phyloP scores from a whole-genome alignment of 768 basidiomycete species.

The Coprinopsis sp. region DNA sequence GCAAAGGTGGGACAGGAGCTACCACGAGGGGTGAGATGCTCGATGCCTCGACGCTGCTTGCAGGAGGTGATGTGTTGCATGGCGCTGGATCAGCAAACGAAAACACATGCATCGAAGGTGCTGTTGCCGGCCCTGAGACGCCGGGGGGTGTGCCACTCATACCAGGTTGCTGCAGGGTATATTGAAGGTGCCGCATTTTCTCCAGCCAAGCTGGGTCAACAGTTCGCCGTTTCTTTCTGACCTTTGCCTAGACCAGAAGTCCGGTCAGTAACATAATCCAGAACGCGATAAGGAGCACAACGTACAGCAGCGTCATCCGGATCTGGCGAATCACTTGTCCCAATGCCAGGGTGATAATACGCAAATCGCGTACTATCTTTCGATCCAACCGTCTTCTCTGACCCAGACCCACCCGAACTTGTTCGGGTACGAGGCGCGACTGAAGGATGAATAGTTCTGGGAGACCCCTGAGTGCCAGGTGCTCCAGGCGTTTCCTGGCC shows the following conservation, averaged over 20 bases:
- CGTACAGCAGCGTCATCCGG: neutral
- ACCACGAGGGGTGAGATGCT: too few relatives aligned
- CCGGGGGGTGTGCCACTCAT: neutral
- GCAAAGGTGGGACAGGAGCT: too few relatives aligned
- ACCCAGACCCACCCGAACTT: neutral
- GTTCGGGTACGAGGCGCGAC: neutral
- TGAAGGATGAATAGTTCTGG: neutral
- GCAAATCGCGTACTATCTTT: slow-evolving; percentile 4
- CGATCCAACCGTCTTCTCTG: neutral
- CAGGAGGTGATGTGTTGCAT: too few relatives aligned
- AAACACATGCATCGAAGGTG: neutral
- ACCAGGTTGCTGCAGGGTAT: neutral
- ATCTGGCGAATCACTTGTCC: slow-evolving; percentile 1
- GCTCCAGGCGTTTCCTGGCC: neutral
- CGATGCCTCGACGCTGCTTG: too few relatives aligned
- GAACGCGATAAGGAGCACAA: neutral
- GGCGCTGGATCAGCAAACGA: too few relatives aligned
- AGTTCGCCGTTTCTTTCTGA: slow-evolving; percentile 16
- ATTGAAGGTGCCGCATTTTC: slow-evolving; percentile 9
- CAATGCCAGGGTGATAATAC: slow-evolving; percentile 13
- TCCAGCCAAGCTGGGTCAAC: slow-evolving; percentile 17
- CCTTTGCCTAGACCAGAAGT: neutral
- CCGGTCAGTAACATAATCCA: neutral
- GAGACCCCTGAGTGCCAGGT: neutral
- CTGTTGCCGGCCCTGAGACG: neutral